Evolutionary conservation across 2,329 filamentous ascomycete genomes (phyloP), one percentile per base, ranked within the genome.

Genomic region (Bipolaris gigantea): DNA sequence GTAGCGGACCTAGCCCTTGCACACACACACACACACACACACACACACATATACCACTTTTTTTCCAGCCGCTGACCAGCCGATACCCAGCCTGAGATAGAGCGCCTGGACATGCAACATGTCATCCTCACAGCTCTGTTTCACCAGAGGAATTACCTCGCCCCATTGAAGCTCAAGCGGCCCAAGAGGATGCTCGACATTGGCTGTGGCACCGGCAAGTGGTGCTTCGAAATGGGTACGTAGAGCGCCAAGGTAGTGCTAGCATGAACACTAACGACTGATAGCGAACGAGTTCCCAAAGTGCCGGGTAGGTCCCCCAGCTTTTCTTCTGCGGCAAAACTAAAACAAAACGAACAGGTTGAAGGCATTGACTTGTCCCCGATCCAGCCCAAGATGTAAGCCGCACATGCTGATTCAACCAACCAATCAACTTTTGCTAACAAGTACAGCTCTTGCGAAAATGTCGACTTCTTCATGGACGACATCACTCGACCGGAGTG

Each of bases 381-480:
- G n/a, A 75, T 75, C 41, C 73, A 74, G 50, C 73, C 73, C 10
- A 66, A 73, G 55, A 68, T 63, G 72, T 71, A 65, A 57, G 57
- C 52, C 13, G 8, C 21, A 35, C 40, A 32, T 39, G 30, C 19
- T 21, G 16, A 18, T 35, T 19, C 27, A 34, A 21, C 57, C 11
- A 21, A 48, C 16, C 27, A 34, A 21, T 57, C 11, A 21, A 48
- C 16, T 10, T 16, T 13, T 16, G 39, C 39, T 51, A 18, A 57
- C n/a, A 41, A 27, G 15, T 9, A 4, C 30, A 73, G 72, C 60
- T 66, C 90, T 0, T 88, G 89, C 0, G 81, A 83, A 16, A 92
- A 92, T 58, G 86, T 91, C 13, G 83, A 85, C 57, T 92, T 92
- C 61, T 85, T 85, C 56, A 81, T 92, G 41, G 88, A 91, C 66